phyloP scores from a whole-genome alignment of 768 basidiomycete species.

The Pleurotus platypus region DNA sequence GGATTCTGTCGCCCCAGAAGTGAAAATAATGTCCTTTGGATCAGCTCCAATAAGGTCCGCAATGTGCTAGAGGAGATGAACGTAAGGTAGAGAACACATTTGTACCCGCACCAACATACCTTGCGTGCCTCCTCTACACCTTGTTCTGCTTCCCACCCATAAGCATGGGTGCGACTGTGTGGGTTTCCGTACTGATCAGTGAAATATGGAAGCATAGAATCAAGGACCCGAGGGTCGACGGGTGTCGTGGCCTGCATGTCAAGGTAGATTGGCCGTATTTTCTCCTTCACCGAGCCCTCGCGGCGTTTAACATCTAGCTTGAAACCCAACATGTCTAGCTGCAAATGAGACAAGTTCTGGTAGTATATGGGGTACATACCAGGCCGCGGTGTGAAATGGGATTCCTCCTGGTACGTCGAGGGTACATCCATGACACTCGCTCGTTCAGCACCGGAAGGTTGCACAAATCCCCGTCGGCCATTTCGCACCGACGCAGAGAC shows the following conservation, averaged over 20 bases:
- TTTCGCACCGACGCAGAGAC: conserved; percentile 19
- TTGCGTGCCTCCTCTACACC: conserved; percentile 91
- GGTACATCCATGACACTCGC: conserved; percentile 83
- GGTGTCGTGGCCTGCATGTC: conserved; percentile 99
- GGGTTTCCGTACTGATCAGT: conserved; percentile 98
- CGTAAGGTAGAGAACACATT: neutral
- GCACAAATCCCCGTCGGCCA: conserved; percentile 62
- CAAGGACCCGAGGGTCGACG: conserved; percentile 93
- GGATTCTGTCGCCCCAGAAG: conserved; percentile 95
- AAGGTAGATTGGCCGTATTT: conserved; percentile 89
- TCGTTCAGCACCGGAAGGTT: conserved; percentile 79
- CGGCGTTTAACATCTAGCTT: conserved; percentile 65
- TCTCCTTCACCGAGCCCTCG: conserved; percentile 53
- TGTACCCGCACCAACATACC: conserved; percentile 33
- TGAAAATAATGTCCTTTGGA: conserved; percentile 94
- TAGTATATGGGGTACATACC: conserved; percentile 36
- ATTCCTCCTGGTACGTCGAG: conserved; percentile 65
- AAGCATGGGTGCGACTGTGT: conserved; percentile 96
- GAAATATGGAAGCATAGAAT: conserved; percentile 93
- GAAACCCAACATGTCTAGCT: conserved; percentile 86
- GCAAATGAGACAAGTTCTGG: conserved; percentile 3
- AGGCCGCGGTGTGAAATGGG: conserved; percentile 64
- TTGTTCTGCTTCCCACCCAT: conserved; percentile 98
- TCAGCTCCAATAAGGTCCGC: conserved; percentile 94
- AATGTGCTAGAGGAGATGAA: conserved; percentile 53